These are phyloP conservation scores for Secale cereale DNA, from an alignment of 176 grass and related monocot genomes.

Conservation along the genomic window DNA sequence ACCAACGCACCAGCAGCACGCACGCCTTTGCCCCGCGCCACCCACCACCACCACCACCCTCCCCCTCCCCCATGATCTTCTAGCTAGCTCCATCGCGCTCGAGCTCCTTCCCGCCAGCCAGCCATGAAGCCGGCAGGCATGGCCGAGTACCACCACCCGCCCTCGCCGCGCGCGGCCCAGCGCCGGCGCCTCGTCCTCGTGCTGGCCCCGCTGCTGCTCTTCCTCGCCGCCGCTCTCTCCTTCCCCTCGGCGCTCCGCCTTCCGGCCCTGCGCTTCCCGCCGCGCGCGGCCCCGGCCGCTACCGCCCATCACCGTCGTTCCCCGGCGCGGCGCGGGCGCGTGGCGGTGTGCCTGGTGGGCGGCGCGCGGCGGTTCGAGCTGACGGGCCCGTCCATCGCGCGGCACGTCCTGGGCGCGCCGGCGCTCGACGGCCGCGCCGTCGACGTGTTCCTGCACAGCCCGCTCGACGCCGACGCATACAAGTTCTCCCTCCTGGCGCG, in stretches of 20 bases:
- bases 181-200: slow-evolving; percentile 10
- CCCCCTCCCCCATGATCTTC: neutral
- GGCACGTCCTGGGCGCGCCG: slow-evolving; percentile 40
- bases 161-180: neutral
- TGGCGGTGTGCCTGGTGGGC: slow-evolving; percentile 82
- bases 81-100: neutral
- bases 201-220: slow-evolving; percentile 42
- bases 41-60: neutral
- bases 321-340: neutral
- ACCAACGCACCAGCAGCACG: neutral
- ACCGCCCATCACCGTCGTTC: neutral
- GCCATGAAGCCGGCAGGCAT: neutral
- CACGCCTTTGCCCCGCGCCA: neutral
- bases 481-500: slow-evolving; percentile 56
- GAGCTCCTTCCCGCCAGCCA: neutral
- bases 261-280: neutral
- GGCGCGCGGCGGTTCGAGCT: slow-evolving; percentile 88
- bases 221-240: slow-evolving; percentile 40
- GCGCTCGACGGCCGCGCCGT: neutral
- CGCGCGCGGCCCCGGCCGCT: neutral
- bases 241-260: slow-evolving; percentile 32
- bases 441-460: slow-evolving; percentile 84
- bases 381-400: slow-evolving; percentile 73
- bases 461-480: slow-evolving; percentile 72
- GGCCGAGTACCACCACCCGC: neutral